Percentiles rank a stretch among this genome's conserved stretches.
These are phyloP conservation scores for Parathielavia appendiculata DNA, from an alignment of 495 filamentous ascomycete genomes.

Conservation along the genomic window DNA sequence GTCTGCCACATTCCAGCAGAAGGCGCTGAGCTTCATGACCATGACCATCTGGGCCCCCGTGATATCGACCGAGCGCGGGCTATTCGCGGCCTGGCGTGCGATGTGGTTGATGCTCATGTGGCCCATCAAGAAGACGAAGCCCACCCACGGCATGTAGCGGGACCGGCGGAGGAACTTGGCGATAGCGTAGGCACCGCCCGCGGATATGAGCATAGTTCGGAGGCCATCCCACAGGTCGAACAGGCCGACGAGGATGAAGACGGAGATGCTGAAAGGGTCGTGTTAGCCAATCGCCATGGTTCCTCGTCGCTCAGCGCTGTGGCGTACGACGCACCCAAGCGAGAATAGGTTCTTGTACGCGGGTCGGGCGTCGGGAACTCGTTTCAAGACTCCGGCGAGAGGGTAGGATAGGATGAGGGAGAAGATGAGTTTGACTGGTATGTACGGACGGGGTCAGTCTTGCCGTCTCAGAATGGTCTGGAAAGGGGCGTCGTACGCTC, in stretches of 20 bases:
- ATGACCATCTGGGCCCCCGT: slow-evolving; percentile 97
- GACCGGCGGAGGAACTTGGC: slow-evolving; percentile 72
- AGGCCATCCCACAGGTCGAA: slow-evolving; percentile 91
- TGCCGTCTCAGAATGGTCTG: background rate
- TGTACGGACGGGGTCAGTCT: slow-evolving; percentile 19
- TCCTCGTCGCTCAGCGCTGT: background rate
- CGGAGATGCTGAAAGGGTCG: slow-evolving; percentile 48
- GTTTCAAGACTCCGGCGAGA: slow-evolving; percentile 80
- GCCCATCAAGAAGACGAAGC: slow-evolving; percentile 89
- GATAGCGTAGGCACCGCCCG: slow-evolving; percentile 75
- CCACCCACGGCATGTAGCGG: slow-evolving; percentile 98
- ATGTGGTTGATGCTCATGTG: slow-evolving; percentile 92
- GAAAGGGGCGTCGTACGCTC: slow-evolving; percentile 55
- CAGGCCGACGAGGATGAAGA: slow-evolving; percentile 92
- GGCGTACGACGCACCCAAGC: slow-evolving; percentile 51
- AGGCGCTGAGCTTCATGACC: slow-evolving; percentile 95
- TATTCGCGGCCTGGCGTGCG: slow-evolving; percentile 63
- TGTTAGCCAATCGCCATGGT: slow-evolving; percentile 7
- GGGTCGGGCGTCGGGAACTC: slow-evolving; percentile 79
- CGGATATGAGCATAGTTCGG: slow-evolving; percentile 70
- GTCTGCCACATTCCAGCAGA: slow-evolving; percentile 97
- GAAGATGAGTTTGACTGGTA: slow-evolving; percentile 82
- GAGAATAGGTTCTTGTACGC: slow-evolving; percentile 88
- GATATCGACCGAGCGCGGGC: slow-evolving; percentile 69
- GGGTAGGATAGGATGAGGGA: slow-evolving; percentile 93